These are phyloP conservation scores for Aspergillus novofumigatus DNA, from an alignment of 2,329 filamentous ascomycete species.

Conservation along the genomic window DNA sequence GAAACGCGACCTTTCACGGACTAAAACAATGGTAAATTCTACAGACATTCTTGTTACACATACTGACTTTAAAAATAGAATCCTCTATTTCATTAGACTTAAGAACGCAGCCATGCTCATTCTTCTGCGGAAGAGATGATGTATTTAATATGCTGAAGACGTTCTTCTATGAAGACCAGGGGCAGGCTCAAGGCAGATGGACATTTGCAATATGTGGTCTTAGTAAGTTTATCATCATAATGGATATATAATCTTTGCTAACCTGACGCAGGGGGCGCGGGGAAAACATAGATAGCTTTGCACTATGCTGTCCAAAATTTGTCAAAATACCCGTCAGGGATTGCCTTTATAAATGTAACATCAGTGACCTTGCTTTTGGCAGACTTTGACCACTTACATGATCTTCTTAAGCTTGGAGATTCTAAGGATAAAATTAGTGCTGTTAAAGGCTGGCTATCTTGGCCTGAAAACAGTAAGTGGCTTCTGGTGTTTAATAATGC, in stretches of 20 bases:
- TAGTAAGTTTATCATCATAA: not conserved
- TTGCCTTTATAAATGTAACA: conserved; percentile 3
- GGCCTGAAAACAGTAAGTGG: conserved; percentile 4
- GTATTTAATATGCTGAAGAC: conserved; percentile 1
- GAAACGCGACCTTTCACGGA: too few species aligned
- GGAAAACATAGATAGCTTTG: conserved; percentile 6
- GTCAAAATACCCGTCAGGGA: conserved; percentile 1
- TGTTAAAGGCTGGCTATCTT: conserved; percentile 2
- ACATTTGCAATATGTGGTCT: conserved; percentile 5
- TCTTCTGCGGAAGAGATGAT: conserved; percentile 4
- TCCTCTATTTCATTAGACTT: conserved; percentile 3
- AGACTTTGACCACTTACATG: conserved; percentile 5
- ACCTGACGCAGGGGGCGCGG: conserved; percentile 3
- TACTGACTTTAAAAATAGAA: conserved; percentile 2
- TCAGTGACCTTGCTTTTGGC: conserved; percentile 1
- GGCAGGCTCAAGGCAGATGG: not conserved
- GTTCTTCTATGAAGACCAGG: conserved; percentile 2
- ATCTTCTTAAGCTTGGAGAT: conserved; percentile 3
- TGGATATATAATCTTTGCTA: not conserved
- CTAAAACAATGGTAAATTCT: too few species aligned
- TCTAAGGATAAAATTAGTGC: conserved; percentile 1
- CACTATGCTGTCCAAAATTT: conserved; percentile 1
- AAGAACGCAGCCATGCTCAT: conserved; percentile 3
- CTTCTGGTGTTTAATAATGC: conserved; percentile 4
- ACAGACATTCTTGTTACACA: not conserved